These are phyloP conservation scores for Rosellinia necatrix DNA, from an alignment of 2,329 filamentous ascomycete genomes.

Conservation along the genomic window DNA sequence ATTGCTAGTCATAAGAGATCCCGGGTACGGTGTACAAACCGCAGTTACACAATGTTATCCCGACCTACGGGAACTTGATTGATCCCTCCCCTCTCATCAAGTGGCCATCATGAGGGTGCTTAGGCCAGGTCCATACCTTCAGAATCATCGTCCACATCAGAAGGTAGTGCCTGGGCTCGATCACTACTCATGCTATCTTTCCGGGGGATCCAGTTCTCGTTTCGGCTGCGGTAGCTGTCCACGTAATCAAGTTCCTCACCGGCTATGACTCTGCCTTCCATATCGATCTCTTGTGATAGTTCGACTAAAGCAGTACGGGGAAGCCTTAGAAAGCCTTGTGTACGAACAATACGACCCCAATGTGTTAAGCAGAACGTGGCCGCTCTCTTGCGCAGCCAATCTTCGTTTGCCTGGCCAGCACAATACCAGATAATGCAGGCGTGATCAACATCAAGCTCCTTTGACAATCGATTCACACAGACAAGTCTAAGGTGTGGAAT, in stretches of 20 bases:
- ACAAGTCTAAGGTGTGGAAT: slow-evolving; percentile 90
- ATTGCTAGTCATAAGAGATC: slow-evolving; percentile 7
- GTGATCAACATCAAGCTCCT: slow-evolving; percentile 91
- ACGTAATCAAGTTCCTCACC: slow-evolving; percentile 77
- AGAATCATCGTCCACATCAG: slow-evolving; percentile 60
- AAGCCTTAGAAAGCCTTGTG: slow-evolving; percentile 80
- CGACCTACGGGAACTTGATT: background rate
- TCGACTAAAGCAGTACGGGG: slow-evolving; percentile 82
- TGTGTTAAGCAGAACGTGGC: slow-evolving; percentile 88
- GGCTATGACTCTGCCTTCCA: slow-evolving; percentile 86
- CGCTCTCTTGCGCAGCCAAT: slow-evolving; percentile 89
- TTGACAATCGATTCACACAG: slow-evolving; percentile 86
- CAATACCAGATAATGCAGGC: slow-evolving; percentile 97
- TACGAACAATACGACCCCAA: slow-evolving; percentile 93
- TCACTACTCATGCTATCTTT: slow-evolving; percentile 66
- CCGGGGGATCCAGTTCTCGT: slow-evolving; percentile 47
- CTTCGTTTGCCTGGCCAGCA: slow-evolving; percentile 85
- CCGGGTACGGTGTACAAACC: background rate
- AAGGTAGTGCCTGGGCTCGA: slow-evolving; percentile 61
- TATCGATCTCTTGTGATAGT: slow-evolving; percentile 89
- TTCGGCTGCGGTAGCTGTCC: slow-evolving; percentile 55
- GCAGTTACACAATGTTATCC: background rate
- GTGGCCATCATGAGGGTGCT: slow-evolving; percentile 4
- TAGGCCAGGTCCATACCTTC: slow-evolving; percentile 64
- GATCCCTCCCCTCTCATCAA: background rate